phyloP scores from a whole-genome alignment of 2,329 filamentous ascomycete species.

The Cladosporium sp. region DNA sequence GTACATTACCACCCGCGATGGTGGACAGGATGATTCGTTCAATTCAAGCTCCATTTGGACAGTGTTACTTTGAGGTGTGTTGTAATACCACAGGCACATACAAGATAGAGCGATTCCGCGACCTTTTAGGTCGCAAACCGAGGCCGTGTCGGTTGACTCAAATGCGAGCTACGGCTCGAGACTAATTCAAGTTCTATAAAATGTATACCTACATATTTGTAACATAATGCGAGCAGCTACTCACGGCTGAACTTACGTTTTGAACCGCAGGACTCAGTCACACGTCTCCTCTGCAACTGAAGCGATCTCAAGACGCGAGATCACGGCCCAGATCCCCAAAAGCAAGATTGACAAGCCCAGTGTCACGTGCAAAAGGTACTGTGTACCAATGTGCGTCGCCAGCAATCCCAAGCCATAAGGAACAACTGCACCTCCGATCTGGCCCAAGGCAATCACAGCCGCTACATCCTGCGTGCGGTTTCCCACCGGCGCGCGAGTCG shows the following conservation, averaged over 20 bases:
- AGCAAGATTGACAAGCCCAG: background rate
- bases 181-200: too few species aligned
- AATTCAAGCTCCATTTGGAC: background rate
- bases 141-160: too few species aligned
- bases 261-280: background rate
- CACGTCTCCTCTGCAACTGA: background rate
- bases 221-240: too few species aligned
- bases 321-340: background rate
- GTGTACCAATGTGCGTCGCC: background rate
- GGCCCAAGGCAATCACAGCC: constrained; percentile 7
- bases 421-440: constrained; percentile 6
- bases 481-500: background rate
- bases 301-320: background rate
- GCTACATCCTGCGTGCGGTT: background rate
- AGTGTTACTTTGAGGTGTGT: background rate
- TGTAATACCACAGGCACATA: background rate
- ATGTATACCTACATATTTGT: too few species aligned
- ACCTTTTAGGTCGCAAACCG: too few species aligned
- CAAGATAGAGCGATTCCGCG: too few species aligned
- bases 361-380: constrained; percentile 6
- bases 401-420: constrained; percentile 3
- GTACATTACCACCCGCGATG: background rate
- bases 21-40: background rate
- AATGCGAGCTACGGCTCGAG: too few species aligned
- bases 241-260: too few species aligned